These are phyloP conservation scores for Aegle marmelos DNA, from an alignment of 345 rosid species.

Conservation along the genomic window DNA sequence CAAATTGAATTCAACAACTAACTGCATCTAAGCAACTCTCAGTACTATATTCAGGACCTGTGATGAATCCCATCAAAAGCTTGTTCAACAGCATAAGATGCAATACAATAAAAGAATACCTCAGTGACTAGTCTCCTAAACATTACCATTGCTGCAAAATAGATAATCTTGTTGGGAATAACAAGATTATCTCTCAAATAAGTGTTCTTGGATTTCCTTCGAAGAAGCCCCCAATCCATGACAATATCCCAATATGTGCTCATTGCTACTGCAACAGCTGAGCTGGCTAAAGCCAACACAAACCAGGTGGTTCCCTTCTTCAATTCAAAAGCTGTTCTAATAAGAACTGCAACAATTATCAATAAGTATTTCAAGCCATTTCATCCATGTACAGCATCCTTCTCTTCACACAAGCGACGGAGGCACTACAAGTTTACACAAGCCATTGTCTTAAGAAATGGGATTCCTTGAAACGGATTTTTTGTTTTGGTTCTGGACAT, in stretches of 20 bases:
- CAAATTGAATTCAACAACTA: constrained; percentile 52
- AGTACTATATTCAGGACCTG: constrained; percentile 53
- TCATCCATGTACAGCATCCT: constrained; percentile 48
- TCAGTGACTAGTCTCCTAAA: not conserved
- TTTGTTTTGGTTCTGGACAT: not conserved
- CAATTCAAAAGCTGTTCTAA: constrained; percentile 56
- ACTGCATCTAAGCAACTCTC: constrained; percentile 70
- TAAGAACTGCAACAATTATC: constrained; percentile 59
- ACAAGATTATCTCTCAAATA: constrained; percentile 62
- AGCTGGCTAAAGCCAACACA: constrained; percentile 60
- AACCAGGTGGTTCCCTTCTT: constrained; percentile 55
- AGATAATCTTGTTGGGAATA: constrained; percentile 53
- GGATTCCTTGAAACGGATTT: not conserved
- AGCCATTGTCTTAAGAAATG: not conserved
- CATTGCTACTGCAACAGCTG: constrained; percentile 43
- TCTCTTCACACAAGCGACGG: constrained; percentile 57
- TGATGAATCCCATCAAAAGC: constrained; percentile 1
- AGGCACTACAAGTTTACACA: constrained; percentile 42
- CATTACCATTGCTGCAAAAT: constrained; percentile 66
- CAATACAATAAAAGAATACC: too few species aligned
- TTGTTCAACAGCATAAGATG: not conserved
- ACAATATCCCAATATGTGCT: constrained; percentile 72
- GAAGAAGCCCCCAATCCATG: constrained; percentile 73
- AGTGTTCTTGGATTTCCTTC: constrained; percentile 54
- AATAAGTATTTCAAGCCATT: constrained; percentile 59